Base-by-base conservation (phyloP, 805 yeast species). In the Cyberlindnera bimundalis region DNA sequence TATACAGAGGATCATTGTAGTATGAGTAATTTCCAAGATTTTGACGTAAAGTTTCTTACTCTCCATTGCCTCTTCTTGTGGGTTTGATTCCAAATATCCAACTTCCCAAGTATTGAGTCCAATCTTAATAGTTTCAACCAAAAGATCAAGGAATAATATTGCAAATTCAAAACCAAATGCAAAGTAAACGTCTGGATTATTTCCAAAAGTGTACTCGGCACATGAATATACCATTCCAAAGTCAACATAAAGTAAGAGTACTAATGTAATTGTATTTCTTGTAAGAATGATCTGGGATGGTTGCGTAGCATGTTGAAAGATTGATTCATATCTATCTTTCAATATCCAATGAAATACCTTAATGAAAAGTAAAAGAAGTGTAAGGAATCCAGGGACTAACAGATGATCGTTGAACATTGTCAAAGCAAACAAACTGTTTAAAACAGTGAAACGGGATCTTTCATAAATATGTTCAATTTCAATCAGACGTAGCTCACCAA, bases 261-360 rank as follows among this genome's bases (percentile, higher is more conserved):
- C 30, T 24, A 77, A 51, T 14, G 81, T 66, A 42, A 74, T 52
- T 21, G 73, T 60, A 45, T 76, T 66, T 32, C 75, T 60, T 37
- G 66, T 69, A 32, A 58, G 56, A 12, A 64, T 48, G 19, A 65
- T 59, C 34, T 48, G 58, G 35, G 51, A 51, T 4, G 59, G 63
- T 46, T 55, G 58, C 39, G 58, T 65, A 20, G 63, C 60, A 27
- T 65, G 62, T 54, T 76, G 82, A 52, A 71, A 68, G 4, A 74
- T 47, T 38, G 64, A 61, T 32, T 74, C 80, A 41, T 74, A 56
- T 33, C 80, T 48, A 65, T 68, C 71, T 28, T 50, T 56, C 31
- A 83, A 60, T 1, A 93, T 72, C 79, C 95, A 82, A 56, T 89
- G 96, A 65, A 84, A 79, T 2, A 83, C 79, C 55, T 81, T 83